Evolutionary conservation across 73 alveolate genomes (phyloP).

Genomic region (Blepharisma japonicum): DNA sequence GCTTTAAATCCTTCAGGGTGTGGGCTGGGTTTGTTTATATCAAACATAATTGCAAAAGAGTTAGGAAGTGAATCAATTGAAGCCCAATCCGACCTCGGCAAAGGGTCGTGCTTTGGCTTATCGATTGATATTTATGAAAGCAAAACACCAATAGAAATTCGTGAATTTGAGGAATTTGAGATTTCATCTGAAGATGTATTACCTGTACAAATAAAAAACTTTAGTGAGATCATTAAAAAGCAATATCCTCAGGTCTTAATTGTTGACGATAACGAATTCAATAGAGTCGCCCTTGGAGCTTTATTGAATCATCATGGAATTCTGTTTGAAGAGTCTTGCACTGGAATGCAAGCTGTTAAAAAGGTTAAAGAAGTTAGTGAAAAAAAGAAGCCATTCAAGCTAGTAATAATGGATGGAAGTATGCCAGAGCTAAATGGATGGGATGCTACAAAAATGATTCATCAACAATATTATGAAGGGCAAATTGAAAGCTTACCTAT

Average conservation of each 20-base stretch:
- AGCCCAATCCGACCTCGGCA: neutral
- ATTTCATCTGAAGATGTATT: too few relatives aligned
- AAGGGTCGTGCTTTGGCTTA: conserved; percentile 13
- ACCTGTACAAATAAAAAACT: too few relatives aligned
- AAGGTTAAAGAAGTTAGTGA: neutral
- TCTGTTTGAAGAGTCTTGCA: neutral
- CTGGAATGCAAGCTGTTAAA: neutral
- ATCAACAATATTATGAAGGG: neutral
- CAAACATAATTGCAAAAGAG: neutral
- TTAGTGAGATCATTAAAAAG: too few relatives aligned
- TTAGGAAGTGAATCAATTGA: neutral
- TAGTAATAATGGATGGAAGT: neutral
- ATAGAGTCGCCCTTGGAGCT: neutral
- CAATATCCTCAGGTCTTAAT: neutral
- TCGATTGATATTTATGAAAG: too few relatives aligned
- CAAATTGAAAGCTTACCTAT: neutral
- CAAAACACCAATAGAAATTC: too few relatives aligned
- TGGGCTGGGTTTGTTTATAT: neutral
- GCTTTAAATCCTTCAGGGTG: neutral
- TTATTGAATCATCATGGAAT: neutral
- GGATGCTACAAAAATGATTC: neutral
- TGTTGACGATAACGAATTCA: neutral
- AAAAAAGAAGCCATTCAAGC: neutral
- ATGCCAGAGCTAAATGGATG: conserved; percentile 21
- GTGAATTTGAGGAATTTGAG: too few relatives aligned